A percentile compares a stretch with the other conserved stretches of the same genome.
Evolutionary conservation across 2,329 filamentous ascomycete species (phyloP).

Genomic region (Phialocephala sp.): DNA sequence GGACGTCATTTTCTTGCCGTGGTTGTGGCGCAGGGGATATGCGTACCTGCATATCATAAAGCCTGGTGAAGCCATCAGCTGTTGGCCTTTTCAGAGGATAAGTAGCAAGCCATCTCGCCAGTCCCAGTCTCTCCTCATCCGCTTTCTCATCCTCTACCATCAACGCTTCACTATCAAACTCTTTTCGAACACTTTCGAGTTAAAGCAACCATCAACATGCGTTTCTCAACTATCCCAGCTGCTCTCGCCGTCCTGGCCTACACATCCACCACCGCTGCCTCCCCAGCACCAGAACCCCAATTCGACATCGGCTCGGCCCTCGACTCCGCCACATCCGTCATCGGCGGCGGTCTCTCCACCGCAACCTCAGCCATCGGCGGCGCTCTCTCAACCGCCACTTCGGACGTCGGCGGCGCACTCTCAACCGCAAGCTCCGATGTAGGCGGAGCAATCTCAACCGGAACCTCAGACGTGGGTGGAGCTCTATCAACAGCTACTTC

Average conservation of each 20-base stretch:
- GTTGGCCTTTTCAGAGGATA: background rate
- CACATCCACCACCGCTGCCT: constrained; percentile 6
- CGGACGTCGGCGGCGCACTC: background rate
- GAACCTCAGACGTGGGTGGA: background rate
- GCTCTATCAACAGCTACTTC: too few species aligned
- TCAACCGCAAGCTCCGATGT: background rate
- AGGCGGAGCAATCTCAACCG: constrained; percentile 19
- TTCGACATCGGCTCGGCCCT: constrained; percentile 4
- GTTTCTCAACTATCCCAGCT: constrained; percentile 22
- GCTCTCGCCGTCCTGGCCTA: constrained; percentile 24
- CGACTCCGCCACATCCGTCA: constrained; percentile 10
- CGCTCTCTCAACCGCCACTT: constrained; percentile 12
- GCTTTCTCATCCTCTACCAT: background rate
- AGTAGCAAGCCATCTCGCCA: background rate
- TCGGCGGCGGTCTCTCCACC: constrained; percentile 13
- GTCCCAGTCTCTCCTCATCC: background rate
- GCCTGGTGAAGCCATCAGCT: background rate
- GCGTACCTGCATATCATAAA: constrained; percentile 6
- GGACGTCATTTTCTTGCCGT: background rate
- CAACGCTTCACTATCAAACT: background rate
- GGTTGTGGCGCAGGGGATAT: constrained; percentile 11
- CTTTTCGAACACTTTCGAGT: too few species aligned
- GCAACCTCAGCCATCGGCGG: constrained; percentile 9
- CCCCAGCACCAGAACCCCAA: constrained; percentile 11
- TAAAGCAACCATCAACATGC: constrained; percentile 22